Evolutionary conservation across 805 yeast species (phyloP), one percentile per base, ranked within the genome.

Genomic region (Saccharomycopsis fermentans): DNA sequence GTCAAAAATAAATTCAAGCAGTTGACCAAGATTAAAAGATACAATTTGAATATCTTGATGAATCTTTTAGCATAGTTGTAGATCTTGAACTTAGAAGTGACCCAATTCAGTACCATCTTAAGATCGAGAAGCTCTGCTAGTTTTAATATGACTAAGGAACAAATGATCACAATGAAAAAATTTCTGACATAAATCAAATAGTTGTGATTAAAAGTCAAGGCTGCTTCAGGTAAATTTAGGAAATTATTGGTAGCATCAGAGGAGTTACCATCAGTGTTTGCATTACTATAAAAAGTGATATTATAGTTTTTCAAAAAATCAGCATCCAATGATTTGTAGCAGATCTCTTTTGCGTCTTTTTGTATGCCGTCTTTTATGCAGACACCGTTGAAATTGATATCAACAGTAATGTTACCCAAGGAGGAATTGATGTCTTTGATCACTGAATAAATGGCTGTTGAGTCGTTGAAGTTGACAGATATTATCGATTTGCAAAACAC

Each of bases 341-440:
- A 59, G 6, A 19, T 43, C 21, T 57, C 48, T n/a, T 24, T 54
- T 17, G 34, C 14, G 26, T 26, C 19, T 4, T n/a, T 16, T 17
- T 17, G 29, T 24, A 6, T 9, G 12, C 50, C 50, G 12, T 43
- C 50, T 21, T 43, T 19, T 14, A 59, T n/a, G 34, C 62, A 59
- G n/a, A 53, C 19, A 11, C 50, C 37, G n/a, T 17, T 29, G 14
- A 56, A 57, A 32, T 39, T 55, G 36, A 59, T 19, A 19, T 48
- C 55, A 26, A 59, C 56, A 2, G 47, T 19, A 14, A 52, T 2
- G 57, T 68, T 71, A 26, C 81, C 87, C 11, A 67, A 84, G 50
- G 67, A 66, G 24, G 74, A 77, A n/a, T 84, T 76, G 63, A 72
- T 81, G 55, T 70, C 72, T 24, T 36, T 29, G 24, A 59, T 59